Percentiles rank a stretch among this genome's conserved stretches.
Conservation (phyloP, 1,284 basidiomycete species). For the Cystobasidium slooffiae region DNA sequence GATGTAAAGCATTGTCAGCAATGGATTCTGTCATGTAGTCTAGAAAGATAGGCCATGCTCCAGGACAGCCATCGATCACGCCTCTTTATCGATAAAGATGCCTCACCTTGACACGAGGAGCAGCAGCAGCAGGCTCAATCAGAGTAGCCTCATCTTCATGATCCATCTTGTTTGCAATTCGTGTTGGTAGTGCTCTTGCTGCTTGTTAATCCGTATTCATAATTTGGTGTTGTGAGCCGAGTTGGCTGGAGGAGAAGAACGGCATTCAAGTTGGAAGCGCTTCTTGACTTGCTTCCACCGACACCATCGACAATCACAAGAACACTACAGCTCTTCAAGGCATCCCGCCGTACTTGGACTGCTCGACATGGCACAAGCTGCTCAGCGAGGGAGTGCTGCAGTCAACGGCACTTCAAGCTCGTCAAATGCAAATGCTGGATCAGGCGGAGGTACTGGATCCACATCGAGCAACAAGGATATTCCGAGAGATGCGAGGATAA, state of each 20-base stretch:
- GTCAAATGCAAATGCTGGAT: constrained; percentile 11
- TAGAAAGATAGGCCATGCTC: too few species aligned
- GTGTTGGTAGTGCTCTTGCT: neutral
- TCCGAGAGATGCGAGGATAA: constrained; percentile 86
- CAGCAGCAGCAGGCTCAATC: constrained; percentile 7
- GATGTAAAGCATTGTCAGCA: neutral
- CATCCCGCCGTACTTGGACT: neutral
- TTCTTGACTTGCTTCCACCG: neutral
- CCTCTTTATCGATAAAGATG: neutral
- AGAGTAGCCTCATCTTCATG: neutral
- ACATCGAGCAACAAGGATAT: constrained; percentile 42
- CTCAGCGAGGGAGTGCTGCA: neutral
- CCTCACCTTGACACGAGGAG: constrained; percentile 7
- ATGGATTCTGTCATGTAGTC: neutral
- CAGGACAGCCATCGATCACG: neutral
- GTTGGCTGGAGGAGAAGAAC: constrained; percentile 1
- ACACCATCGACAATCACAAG: neutral
- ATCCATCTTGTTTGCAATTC: neutral
- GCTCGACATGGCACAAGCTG: constrained; percentile 29
- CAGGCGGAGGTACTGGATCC: constrained; percentile 3
- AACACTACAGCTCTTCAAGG: neutral
- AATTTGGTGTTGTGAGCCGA: neutral
- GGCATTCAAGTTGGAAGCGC: neutral
- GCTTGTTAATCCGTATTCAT: neutral
- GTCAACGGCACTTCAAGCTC: neutral